Evolutionary conservation across 495 filamentous ascomycete species (phyloP).

Genomic region (Cryomyces antarcticus): DNA sequence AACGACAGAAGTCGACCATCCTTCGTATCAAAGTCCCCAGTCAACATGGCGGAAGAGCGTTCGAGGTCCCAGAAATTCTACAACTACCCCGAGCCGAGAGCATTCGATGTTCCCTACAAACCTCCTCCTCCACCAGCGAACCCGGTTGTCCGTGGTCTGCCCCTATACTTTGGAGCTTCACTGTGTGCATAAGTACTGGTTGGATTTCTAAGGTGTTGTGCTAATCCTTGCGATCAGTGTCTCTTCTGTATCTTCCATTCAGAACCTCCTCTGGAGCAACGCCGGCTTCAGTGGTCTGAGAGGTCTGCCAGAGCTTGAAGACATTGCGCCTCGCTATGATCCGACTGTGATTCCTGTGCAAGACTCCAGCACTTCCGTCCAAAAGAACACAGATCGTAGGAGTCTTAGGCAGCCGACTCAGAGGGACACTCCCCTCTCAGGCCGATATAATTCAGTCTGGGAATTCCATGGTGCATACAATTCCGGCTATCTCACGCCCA

Average conservation of each 20-base stretch:
- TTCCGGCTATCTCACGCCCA: conserved; percentile 46
- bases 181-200: conserved; percentile 5
- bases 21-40: no score
- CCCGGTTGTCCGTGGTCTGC: conserved; percentile 13
- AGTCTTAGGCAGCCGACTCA: conserved; percentile 8
- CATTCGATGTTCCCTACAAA: conserved; percentile 11
- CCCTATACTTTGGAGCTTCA: conserved; percentile 9
- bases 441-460: conserved; percentile 37
- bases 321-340: conserved; percentile 47
- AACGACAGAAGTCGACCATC: no score
- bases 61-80: not conserved
- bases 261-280: conserved; percentile 49
- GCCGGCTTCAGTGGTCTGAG: conserved; percentile 48
- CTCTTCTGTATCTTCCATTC: conserved; percentile 30
- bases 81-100: conserved; percentile 10
- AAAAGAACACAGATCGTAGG: conserved; percentile 16
- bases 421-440: conserved; percentile 2
- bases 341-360: conserved; percentile 62
- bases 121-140: conserved; percentile 8
- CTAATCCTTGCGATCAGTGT: conserved; percentile 22
- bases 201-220: not conserved
- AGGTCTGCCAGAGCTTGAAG: conserved; percentile 33
- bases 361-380: conserved; percentile 6
- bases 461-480: conserved; percentile 61
- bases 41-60: no score